phyloP scores from a whole-genome alignment of 140 eudicot genomes.

The Bidens hawaiensis region DNA sequence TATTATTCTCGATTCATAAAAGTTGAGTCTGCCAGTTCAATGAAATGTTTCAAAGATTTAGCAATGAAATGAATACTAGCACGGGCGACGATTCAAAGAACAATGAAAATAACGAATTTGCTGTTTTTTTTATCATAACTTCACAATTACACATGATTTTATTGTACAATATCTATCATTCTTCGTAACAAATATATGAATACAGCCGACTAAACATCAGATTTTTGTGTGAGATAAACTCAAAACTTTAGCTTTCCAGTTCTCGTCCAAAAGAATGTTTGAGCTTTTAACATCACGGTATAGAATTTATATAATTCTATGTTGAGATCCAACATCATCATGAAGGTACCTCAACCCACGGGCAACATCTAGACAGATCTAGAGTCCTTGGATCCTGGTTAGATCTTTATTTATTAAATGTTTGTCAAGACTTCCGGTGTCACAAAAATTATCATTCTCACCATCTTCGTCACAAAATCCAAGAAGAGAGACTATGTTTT shows the following conservation, averaged over 20 bases:
- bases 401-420: slow-evolving; percentile 9
- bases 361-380: background rate
- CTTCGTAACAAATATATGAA: too few relatives aligned
- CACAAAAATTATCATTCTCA: slow-evolving; percentile 23
- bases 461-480: slow-evolving; percentile 17
- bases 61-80: too few relatives aligned
- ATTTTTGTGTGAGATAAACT: background rate
- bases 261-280: slow-evolving; percentile 1
- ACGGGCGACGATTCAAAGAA: too few relatives aligned
- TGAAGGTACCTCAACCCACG: background rate
- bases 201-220: background rate
- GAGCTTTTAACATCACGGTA: background rate
- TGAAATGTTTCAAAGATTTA: too few relatives aligned
- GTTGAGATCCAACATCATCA: background rate
- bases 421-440: slow-evolving; percentile 21
- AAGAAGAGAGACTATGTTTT: slow-evolving; percentile 23
- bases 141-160: too few relatives aligned
- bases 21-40: too few relatives aligned
- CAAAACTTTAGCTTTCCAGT: background rate
- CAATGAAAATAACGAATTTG: too few relatives aligned
- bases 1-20: too few relatives aligned
- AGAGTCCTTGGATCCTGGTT: slow-evolving; percentile 1
- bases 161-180: too few relatives aligned
- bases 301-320: background rate
- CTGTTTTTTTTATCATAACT: too few relatives aligned